phyloP scores from a whole-genome alignment of 2,329 filamentous ascomycete species.

The Calonectria multiphialidica region DNA sequence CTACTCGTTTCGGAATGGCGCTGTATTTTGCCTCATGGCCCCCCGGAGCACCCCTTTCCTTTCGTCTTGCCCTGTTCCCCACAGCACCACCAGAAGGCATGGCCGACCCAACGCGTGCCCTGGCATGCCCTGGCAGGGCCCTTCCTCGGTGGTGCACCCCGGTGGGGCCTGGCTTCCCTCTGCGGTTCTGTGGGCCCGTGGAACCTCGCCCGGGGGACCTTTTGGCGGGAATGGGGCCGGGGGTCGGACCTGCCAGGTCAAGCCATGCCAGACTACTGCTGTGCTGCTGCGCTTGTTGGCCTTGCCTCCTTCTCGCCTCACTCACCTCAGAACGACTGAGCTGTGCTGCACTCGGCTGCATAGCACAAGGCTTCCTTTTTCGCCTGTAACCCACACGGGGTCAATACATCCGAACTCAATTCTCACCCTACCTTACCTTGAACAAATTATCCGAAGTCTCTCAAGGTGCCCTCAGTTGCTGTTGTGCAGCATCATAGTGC shows the following conservation, averaged over 20 bases:
- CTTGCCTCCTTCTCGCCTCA: neutral
- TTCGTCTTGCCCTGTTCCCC: constrained; percentile 14
- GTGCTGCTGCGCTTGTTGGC: neutral
- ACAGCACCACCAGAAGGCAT: constrained; percentile 16
- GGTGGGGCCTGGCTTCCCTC: constrained; percentile 36
- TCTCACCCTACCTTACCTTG: constrained; percentile 28
- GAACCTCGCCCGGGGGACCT: constrained; percentile 43
- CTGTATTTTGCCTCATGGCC: constrained; percentile 8
- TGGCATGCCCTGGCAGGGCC: constrained; percentile 14
- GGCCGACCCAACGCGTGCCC: neutral
- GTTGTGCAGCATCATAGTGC: constrained; percentile 5
- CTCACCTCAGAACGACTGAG: constrained; percentile 8
- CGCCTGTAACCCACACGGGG: neutral
- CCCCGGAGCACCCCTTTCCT: constrained; percentile 10
- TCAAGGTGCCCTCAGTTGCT: constrained; percentile 6
- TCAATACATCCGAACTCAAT: constrained; percentile 13
- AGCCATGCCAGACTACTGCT: constrained; percentile 2
- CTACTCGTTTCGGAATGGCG: constrained; percentile 42
- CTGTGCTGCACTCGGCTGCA: neutral
- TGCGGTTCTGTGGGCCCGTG: constrained; percentile 37
- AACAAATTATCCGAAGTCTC: constrained; percentile 9
- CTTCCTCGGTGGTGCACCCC: constrained; percentile 4
- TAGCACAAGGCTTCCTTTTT: constrained; percentile 15
- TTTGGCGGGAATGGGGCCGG: constrained; percentile 42
- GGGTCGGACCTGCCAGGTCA: constrained; percentile 31